Base-by-base conservation (phyloP, 352 stramenopile genomes). In the Globisporangium nagaii region DNA sequence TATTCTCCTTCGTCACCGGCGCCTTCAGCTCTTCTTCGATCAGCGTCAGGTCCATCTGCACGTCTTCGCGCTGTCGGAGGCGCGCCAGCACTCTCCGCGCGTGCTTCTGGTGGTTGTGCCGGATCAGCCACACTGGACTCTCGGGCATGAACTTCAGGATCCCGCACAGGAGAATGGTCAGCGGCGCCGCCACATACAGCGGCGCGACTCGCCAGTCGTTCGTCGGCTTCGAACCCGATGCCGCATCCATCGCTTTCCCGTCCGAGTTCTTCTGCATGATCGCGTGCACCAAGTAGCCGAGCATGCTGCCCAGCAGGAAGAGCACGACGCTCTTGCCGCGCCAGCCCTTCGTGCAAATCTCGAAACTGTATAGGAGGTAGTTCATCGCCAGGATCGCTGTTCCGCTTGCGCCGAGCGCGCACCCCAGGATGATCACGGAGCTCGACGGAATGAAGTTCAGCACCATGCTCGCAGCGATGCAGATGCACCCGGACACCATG, bases 311-410 rank as follows among this genome's bases (percentile, higher is more conserved):
- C 35, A 95, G 70, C 27, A 91, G 58, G 58, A 93, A 95, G 30
- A 93, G 77, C 8, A 77, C 86, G 5, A 91, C 66, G 36, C 79
- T 86, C 66, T 95, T 95, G 40, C 84, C 83, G n/a, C 77, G 82
- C 82, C 83, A 93, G 24, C 83, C 84, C 56, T 88, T 88, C 15
- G 83, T 93, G 49, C 79, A 95, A 25, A 95, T 95, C 56, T 95
- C 84, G 36, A 72, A 93, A 53, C 82, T 92, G 63, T 84, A 93
- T 20, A 93, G 57, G 44, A 88, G 49, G 22, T 88, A 86, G 56
- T 87, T 90, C 66, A 89, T 88, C 20, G 71, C 59, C 44, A 92
- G 19, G 32, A 93, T 90, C 2, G 73, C 79, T 7, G 58, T 73
- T 6, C 82, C 85, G n/a, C 69, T 68, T 1, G 80, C 63, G 9